Percentiles rank a stretch among this genome's conserved stretches.
phyloP scores from a whole-genome alignment of 2,329 filamentous ascomycete species.

The Verticillium nubilum region DNA sequence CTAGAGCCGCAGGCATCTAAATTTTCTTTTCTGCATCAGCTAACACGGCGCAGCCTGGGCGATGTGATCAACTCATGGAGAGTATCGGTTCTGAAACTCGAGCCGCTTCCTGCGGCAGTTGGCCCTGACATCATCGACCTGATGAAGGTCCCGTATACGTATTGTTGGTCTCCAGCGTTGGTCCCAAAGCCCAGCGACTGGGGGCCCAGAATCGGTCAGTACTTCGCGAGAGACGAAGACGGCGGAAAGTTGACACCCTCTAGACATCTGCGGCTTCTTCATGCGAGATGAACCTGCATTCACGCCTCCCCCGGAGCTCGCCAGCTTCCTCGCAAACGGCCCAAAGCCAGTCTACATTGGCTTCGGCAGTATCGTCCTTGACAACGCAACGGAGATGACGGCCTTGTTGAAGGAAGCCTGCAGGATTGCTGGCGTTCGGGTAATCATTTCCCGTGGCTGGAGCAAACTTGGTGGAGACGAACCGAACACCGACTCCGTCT shows the following conservation, averaged over 20 bases:
- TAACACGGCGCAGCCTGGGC: slow-evolving; percentile 1
- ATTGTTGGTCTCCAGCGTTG: slow-evolving; percentile 68
- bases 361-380: slow-evolving; percentile 45
- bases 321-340: slow-evolving; percentile 32
- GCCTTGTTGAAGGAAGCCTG: slow-evolving; percentile 31
- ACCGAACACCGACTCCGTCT: slow-evolving; percentile 23
- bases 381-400: slow-evolving; percentile 33
- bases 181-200: slow-evolving; percentile 64
- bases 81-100: slow-evolving; percentile 57
- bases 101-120: slow-evolving; percentile 63
- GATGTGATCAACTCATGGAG: slow-evolving; percentile 52
- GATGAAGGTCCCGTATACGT: slow-evolving; percentile 66
- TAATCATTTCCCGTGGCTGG: slow-evolving; percentile 38
- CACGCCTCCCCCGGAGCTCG: slow-evolving; percentile 46
- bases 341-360: slow-evolving; percentile 35
- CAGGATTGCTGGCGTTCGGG: slow-evolving; percentile 37
- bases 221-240: neutral
- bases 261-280: slow-evolving; percentile 55
- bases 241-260: neutral
- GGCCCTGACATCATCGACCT: slow-evolving; percentile 65
- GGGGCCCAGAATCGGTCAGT: slow-evolving; percentile 49
- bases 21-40: too few species aligned
- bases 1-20: fast-evolving
- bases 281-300: slow-evolving; percentile 55
- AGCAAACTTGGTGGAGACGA: slow-evolving; percentile 13